A percentile compares a stretch with the other conserved stretches of the same genome.
These are phyloP conservation scores for Nannochloropsis gaditana DNA, from an alignment of 108 stramenopile species.

Conservation along the genomic window DNA sequence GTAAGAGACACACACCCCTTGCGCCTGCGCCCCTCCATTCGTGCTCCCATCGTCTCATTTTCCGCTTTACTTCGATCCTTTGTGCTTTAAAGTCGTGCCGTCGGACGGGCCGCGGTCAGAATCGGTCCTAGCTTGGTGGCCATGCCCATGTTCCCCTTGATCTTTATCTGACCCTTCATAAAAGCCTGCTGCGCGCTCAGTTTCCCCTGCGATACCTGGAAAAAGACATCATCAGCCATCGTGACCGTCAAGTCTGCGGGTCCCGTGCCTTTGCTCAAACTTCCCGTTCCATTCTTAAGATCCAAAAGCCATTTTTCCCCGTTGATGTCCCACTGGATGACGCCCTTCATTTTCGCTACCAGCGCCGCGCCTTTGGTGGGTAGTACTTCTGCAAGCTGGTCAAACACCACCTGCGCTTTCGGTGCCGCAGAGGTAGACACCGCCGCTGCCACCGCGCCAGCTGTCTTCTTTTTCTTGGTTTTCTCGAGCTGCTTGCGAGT, in stretches of 20 bases:
- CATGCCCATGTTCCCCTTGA: conserved; percentile 8
- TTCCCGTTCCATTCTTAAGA: conserved; percentile 13
- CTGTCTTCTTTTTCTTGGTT: neutral
- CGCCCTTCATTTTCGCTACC: neutral
- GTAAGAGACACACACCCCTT: no score
- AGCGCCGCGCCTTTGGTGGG: conserved; percentile 6
- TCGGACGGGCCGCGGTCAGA: neutral
- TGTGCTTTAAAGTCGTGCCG: neutral
- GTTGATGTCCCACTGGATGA: conserved; percentile 18
- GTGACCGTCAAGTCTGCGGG: conserved; percentile 1
- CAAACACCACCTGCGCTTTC: neutral
- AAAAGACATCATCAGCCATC: neutral
- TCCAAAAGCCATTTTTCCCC: neutral
- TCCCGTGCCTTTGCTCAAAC: conserved; percentile 13
- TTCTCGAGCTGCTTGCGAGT: conserved; percentile 1
- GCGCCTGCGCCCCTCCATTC: no score
- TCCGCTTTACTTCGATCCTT: no score
- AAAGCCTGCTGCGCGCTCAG: conserved; percentile 19
- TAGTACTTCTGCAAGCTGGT: neutral
- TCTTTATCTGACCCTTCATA: neutral
- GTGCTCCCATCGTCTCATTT: no score
- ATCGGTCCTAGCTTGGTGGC: neutral
- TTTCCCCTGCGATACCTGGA: neutral
- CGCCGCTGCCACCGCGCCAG: conserved; percentile 2
- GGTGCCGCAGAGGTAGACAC: conserved; percentile 2